Base-by-base conservation (phyloP, 148 eudicot species). In the Vaccinium vitisidaea region DNA sequence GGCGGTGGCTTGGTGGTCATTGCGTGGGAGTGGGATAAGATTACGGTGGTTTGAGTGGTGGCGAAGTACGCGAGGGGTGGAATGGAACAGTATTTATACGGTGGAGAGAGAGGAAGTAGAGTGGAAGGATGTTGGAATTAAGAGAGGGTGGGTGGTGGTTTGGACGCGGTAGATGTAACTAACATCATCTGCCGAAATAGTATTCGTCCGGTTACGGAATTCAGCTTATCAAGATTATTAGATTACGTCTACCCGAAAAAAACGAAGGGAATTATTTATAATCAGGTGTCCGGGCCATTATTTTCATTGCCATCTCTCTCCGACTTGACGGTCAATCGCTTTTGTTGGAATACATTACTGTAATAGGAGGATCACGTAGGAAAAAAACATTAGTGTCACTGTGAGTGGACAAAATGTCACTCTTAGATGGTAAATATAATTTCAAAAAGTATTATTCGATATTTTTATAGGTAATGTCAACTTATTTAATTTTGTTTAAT, bases 161-260 rank as follows among this genome's bases (percentile, higher is more conserved):
- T 25, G 83, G 79, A 73, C 48, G 55, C 18, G 74, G 80, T 43
- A 80, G 83, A 73, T 85, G 75, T 80, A 80, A 80, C 83, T 58
- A 39, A 39, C 79, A 5, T 69, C 18, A 69, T 39, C 43, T 12
- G 39, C 74, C 15, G 53, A 50, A 50, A 27, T 30, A 27, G 12
- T 69, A 69, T 69, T 69, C 39, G 74, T 13, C 39, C 5, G 5
- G 14, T 11, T 69, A 30, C 74, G 74, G 39, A 27, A 69, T 69
- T 69, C 19, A 14, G 0, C 14, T 69, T 69, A 13, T 5, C 15
- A 67, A 12, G 18, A 16, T 1, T 4, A 1, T 10, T n/a, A 23
- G 71, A 43, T 43, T 15, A 69, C 74, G 13, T 2, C 0, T 55
- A 5, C 46, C 0, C 5, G 27, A 18, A 15, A 55, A 13, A 55